Base-by-base conservation (phyloP, 495 filamentous ascomycete species). In the Aspergillus saccharolyticus region DNA sequence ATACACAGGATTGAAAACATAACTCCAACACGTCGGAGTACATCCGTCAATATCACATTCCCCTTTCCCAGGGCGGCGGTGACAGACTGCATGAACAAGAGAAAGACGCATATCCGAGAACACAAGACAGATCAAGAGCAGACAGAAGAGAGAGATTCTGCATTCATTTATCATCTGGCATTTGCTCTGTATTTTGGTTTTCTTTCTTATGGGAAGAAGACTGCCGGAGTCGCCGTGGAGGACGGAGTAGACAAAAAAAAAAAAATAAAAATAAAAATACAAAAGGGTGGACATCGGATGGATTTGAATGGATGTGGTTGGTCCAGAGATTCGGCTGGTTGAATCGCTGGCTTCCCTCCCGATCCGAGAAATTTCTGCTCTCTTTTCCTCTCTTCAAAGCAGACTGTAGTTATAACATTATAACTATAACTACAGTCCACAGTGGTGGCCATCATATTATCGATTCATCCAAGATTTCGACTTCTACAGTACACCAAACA, bases 291-390 rank as follows among this genome's bases (percentile, higher is more conserved):
- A 55, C 48, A 60, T 59, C 33, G 44, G 54, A 55, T 61, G 55
- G 46, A 45, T 53, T 53, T 56, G 22, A 25, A 18, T 44, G 53
- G 47, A 39, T 60, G 47, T 61, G 53, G 53, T 59, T 65, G 58
- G 53, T 42, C 18, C 43, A 50, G 56, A 42, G 51, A 56, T 54
- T 63, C 55, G 57, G 48, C 16, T 43, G 53, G 33, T 60, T 60
- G 49, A 57, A 56, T 66, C 66, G 66, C 66, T 65, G 61, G 65
- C 55, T 64, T 57, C 25, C 66, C 64, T 58, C 58, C 61, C 60
- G 45, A 25, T 58, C 43, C 47, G 47, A 50, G 47, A n/a, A n/a
- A 47, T 52, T 47, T 53, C 51, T 65, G 54, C 55, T 58, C 52
- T 58, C 58, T 57, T 53, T 53, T 44, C 53, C 44, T 49, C 58